Evolutionary conservation across 192 early-diverging fungal genomes (phyloP).

Genomic region (Podila verticillata): DNA sequence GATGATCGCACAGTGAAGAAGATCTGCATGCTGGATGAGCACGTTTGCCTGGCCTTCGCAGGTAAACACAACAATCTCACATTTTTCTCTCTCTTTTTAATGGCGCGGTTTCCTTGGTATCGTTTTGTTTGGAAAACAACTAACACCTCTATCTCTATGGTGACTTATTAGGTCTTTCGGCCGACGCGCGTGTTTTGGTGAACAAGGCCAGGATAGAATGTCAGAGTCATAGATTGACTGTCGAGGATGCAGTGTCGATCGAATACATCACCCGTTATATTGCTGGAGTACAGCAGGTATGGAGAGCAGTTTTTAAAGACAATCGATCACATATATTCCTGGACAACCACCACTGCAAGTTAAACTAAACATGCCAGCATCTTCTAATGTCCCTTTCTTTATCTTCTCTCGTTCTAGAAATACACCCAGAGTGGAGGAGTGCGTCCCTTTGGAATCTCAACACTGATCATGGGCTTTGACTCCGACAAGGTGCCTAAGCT

Average conservation of each 20-base stretch:
- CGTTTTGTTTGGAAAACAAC: neutral
- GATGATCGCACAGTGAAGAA: slow-evolving; percentile 97
- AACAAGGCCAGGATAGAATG: slow-evolving; percentile 98
- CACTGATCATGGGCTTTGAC: slow-evolving; percentile 95
- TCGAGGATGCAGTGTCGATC: slow-evolving; percentile 96
- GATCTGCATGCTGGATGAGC: slow-evolving; percentile 96
- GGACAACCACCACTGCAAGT: too few species aligned
- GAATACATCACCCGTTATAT: slow-evolving; percentile 99
- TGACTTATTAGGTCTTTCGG: slow-evolving; percentile 77
- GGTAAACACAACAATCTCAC: slow-evolving; percentile 56
- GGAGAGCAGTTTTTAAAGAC: neutral
- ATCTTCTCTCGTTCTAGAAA: slow-evolving; percentile 65
- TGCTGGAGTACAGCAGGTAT: slow-evolving; percentile 94
- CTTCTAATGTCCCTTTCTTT: neutral
- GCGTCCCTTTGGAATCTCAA: slow-evolving; percentile 98
- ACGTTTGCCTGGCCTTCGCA: slow-evolving; percentile 96
- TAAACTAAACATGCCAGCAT: too few species aligned
- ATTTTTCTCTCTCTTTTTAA: slow-evolving; percentile 23
- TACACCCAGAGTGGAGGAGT: slow-evolving; percentile 99
- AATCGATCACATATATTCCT: too few species aligned
- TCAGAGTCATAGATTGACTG: slow-evolving; percentile 95
- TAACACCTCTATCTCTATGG: neutral
- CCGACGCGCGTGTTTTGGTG: slow-evolving; percentile 95
- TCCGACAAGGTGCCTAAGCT: slow-evolving; percentile 88
- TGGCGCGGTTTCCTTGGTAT: too few species aligned